Percentiles rank a stretch among this genome's conserved stretches.
These are phyloP conservation scores for Lachancea lanzarotensis DNA, from an alignment of 805 yeast species.

Conservation along the genomic window DNA sequence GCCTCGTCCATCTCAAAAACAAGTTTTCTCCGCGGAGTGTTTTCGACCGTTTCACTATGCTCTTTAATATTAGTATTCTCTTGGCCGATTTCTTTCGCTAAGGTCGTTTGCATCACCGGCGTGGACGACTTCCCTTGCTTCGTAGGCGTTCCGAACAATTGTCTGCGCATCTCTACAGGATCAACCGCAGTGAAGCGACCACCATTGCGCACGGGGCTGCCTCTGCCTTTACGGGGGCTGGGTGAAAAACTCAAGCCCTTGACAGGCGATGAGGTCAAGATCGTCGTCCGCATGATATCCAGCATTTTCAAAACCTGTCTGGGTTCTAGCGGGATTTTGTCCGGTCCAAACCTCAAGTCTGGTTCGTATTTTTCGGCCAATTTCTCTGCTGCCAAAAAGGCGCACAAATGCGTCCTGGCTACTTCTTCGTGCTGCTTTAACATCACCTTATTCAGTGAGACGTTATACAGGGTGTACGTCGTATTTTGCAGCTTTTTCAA, in stretches of 20 bases:
- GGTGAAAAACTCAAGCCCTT: conserved; percentile 28
- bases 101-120: neutral
- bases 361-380: conserved; percentile 36
- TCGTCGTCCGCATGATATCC: conserved; percentile 39
- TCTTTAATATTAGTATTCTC: neutral
- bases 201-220: conserved; percentile 16
- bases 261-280: conserved; percentile 32
- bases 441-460: conserved; percentile 47
- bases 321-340: conserved; percentile 53
- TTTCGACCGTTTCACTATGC: neutral
- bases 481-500: conserved; percentile 25
- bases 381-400: conserved; percentile 51
- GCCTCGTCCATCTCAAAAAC: conserved; percentile 27
- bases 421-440: conserved; percentile 51
- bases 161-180: conserved; percentile 25
- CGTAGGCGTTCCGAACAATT: conserved; percentile 27
- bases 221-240: conserved; percentile 21
- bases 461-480: conserved; percentile 37
- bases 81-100: too few species aligned
- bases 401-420: conserved; percentile 64
- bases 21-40: conserved; percentile 25
- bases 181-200: conserved; percentile 25
- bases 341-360: conserved; percentile 44
- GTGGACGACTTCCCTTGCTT: conserved; percentile 2
- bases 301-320: conserved; percentile 37